phyloP scores from a whole-genome alignment of 78 protist genomes.

The Guillardia theta region DNA sequence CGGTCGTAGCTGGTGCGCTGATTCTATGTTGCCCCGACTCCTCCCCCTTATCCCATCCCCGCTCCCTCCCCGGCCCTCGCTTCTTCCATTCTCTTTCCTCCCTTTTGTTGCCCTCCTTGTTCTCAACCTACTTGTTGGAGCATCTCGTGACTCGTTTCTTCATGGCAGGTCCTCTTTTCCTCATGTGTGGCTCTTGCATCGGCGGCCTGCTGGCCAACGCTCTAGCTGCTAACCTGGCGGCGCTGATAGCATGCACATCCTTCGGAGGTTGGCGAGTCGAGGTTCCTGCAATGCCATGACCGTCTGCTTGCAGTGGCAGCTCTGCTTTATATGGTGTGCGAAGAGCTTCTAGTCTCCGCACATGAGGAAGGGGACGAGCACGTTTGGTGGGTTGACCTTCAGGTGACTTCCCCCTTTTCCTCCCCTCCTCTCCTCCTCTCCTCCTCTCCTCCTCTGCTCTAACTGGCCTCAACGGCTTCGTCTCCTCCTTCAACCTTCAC shows the following conservation, averaged over 20 bases:
- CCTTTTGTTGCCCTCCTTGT: not conserved
- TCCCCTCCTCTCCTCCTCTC: not conserved
- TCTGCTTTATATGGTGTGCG: conserved; percentile 31
- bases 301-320: not conserved
- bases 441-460: not conserved
- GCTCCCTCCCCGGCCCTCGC: not conserved
- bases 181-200: not conserved
- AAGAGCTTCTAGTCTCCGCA: conserved; percentile 30
- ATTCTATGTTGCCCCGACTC: not conserved
- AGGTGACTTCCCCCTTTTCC: not conserved
- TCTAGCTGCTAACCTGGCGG: not conserved
- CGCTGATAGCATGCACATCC: conserved; percentile 1
- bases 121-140: not conserved
- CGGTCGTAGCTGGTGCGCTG: too few species aligned
- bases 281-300: not conserved
- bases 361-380: not conserved
- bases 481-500: too few species aligned
- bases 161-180: not conserved
- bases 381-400: conserved; percentile 19
- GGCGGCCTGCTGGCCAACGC: not conserved
- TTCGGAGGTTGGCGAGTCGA: not conserved
- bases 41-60: not conserved
- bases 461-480: too few species aligned
- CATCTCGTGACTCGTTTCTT: too few species aligned
- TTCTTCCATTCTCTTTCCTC: not conserved